Base-by-base conservation (phyloP, 352 stramenopile species). In the Phytophthora cactorum region DNA sequence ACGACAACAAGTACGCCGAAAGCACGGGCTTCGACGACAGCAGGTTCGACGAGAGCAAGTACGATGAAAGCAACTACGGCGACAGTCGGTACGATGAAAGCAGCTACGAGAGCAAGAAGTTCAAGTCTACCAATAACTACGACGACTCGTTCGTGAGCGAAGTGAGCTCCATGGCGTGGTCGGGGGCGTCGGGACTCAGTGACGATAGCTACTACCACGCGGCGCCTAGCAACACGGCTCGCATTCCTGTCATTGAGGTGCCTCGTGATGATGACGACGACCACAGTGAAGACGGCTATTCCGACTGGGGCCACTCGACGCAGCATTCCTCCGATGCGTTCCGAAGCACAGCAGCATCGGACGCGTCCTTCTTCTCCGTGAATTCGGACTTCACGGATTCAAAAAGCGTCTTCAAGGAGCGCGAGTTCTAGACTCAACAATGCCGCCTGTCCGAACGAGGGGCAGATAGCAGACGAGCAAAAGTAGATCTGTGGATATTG, bases 301-400 rank as follows among this genome's bases (percentile, higher is more conserved):
- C 55, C 3, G 66, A 74, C 34, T 78, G 70, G 70, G 66, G 70
- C 4, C 32, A 74, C 7, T 72, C 68, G 25, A 76, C 68, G 1
- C 63, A 73, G 29, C 63, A 62, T 44, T 59, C 55, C 10, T 32
- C 63, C 52, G 53, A 71, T 44, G 70, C 45, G 5, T 68, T 67
- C 44, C 58, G 74, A 17, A 70, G 62, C 52, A 81, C 74, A 34
- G 57, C 47, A 29, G 70, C 59, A 39, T 81, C 74, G 14, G 63
- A 68, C 44, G 47, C 61, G 39, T 81, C 74, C 38, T 74, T 79
- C 53, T 77, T 79, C 52, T 81, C 74, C 12, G 67, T 72, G 41
- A 77, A 70, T 49, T 81, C 74, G 25, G 66, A 81, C 49, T 79
- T 72, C n/a, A 45, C 56, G 11, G 58, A 70, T 22, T 61, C 61